phyloP scores from a whole-genome alignment of 169 alveolate species.

The Eimeria zaria region DNA sequence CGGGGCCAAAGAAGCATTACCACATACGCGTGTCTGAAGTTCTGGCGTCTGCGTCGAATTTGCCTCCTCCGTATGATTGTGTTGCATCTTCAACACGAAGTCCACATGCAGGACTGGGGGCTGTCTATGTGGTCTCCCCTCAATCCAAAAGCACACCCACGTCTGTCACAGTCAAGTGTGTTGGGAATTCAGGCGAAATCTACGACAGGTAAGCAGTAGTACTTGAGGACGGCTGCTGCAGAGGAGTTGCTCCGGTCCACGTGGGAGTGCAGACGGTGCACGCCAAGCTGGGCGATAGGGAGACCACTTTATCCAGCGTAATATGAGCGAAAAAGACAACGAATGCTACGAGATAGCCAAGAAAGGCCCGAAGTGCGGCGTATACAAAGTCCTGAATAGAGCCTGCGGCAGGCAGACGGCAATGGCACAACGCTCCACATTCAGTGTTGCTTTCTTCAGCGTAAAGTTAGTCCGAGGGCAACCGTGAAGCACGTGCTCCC shows the following conservation, averaged over 20 bases:
- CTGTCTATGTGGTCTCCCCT: not conserved
- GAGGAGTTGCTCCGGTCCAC: constrained; percentile 6
- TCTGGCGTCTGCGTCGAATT: constrained; percentile 42
- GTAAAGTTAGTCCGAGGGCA: not conserved
- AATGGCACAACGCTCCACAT: constrained; percentile 15
- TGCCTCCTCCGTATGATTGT: constrained; percentile 8
- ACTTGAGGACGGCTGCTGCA: constrained; percentile 2
- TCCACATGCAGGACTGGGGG: constrained; percentile 41
- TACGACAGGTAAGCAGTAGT: not conserved
- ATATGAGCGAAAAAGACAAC: not conserved
- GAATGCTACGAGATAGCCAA: constrained; percentile 21
- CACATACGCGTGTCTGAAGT: not conserved
- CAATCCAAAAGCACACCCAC: not conserved
- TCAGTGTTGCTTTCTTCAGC: not conserved
- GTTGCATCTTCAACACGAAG: constrained; percentile 68
- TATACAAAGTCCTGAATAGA: not conserved
- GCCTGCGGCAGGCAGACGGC: constrained; percentile 56
- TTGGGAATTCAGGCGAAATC: not conserved
- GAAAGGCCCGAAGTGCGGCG: constrained; percentile 38
- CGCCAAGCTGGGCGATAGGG: constrained; percentile 58
- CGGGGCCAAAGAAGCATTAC: not conserved
- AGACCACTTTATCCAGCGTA: not conserved
- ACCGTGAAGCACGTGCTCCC: not conserved
- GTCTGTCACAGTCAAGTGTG: not conserved
- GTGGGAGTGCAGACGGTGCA: constrained; percentile 2